Evolutionary conservation across 768 basidiomycete genomes (phyloP), one percentile per base, ranked within the genome.

Genomic region (Hydnum rufescens): DNA sequence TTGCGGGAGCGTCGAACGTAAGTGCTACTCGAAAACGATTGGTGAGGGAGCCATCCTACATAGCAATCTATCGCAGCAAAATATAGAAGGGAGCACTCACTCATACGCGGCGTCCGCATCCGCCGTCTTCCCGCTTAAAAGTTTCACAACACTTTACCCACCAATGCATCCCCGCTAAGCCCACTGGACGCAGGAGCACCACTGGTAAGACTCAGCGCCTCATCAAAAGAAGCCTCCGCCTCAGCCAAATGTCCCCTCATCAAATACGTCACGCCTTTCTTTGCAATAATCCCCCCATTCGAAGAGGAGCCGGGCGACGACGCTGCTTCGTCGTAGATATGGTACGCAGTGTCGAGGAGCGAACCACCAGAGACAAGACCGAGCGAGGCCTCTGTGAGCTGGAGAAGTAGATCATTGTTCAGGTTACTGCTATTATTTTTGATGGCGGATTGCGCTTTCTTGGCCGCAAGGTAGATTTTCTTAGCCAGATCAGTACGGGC

Each of bases 371-470:
- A 81, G 30, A 75, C 75, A 51, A 88, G 72, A 28, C 79, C 77
- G 53, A 87, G 78, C 22, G 73, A 77, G 13, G 89, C 81, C 68
- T 96, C 90, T 55, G 90, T 87, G 57, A 81, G 74, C 62, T 93
- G 89, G 19, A 96, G 69, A 32, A 96, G 73, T 18, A 88, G 74
- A 60, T 89, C 82, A 63, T 95, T 90, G 62, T 90, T 89, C 4
- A 84, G 84, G 23, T 47, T 8, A 13, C 13, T 8, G n/a, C n/a
- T n/a, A 19, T 8, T 8, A 19, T 39, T 19, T 8, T 8, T 8
- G 8, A 19, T 19, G 19, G 34, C 34, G 34, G 34, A 19, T 39
- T 8, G 8, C 72, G 79, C 85, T 51, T 73, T 74, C 65, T 89
- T 82, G 25, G 86, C 83, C 23, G 78, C 74, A 30, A 84, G 80